Conservation (phyloP, 148 eudicot genomes). For the Rhododendron williamsianum region DNA sequence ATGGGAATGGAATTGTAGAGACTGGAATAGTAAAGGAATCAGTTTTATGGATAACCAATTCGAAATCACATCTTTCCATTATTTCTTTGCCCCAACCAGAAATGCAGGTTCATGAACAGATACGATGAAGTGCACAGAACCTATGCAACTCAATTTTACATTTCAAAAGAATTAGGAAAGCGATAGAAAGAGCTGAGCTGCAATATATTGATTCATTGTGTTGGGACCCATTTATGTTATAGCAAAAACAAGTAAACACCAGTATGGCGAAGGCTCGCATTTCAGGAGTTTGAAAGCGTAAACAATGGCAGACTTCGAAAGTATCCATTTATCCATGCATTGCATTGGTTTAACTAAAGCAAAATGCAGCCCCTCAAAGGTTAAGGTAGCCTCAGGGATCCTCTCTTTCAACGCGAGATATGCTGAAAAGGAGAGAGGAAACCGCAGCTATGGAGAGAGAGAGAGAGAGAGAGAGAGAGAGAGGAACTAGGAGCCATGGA, state of each 20-base stretch:
- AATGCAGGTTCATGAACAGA: not conserved
- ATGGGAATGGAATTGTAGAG: not conserved
- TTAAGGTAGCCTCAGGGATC: not conserved
- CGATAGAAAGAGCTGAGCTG: too few species aligned
- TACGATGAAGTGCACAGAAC: not conserved
- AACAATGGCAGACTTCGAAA: too few species aligned
- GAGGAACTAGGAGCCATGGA: not conserved
- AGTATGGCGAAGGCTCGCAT: too few species aligned
- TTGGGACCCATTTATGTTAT: not conserved
- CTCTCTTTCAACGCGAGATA: not conserved
- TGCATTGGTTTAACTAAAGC: not conserved
- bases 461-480: not conserved
- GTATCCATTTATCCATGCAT: not conserved
- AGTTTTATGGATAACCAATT: not conserved
- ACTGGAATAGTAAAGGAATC: not conserved
- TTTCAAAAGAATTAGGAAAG: not conserved
- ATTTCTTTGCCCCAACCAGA: not conserved
- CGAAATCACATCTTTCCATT: not conserved
- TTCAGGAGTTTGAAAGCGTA: too few species aligned
- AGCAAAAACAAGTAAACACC: not conserved
- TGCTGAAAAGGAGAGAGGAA: not conserved
- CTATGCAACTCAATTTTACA: not conserved
- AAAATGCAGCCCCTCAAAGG: not conserved
- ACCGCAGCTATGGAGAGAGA: not conserved
- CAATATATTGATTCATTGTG: not conserved